These are phyloP conservation scores for Pseudocercospora ulei DNA, from an alignment of 2,329 filamentous ascomycete species.

Conservation along the genomic window DNA sequence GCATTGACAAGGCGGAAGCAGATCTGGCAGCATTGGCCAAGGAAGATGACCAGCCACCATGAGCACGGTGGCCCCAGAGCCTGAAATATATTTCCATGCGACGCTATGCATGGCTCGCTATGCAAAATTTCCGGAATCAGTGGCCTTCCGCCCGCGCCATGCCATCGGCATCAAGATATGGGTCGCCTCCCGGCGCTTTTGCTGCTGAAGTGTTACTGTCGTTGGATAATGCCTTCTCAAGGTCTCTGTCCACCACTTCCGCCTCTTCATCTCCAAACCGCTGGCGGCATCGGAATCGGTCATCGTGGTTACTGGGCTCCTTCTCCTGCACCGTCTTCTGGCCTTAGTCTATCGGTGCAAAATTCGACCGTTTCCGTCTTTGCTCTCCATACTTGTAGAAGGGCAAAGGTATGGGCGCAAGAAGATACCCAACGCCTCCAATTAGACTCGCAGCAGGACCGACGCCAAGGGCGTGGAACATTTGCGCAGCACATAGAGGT, in stretches of 20 bases:
- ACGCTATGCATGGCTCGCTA: not conserved
- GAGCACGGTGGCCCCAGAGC: not conserved
- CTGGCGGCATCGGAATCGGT: not conserved
- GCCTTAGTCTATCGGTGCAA: conserved; percentile 16
- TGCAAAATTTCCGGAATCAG: not conserved
- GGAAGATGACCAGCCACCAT: not conserved
- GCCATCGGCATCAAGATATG: conserved; percentile 19
- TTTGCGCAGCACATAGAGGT: conserved; percentile 30
- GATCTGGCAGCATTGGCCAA: conserved; percentile 17
- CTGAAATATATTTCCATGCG: not conserved
- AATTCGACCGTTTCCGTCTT: conserved; percentile 16
- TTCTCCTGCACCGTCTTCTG: conserved; percentile 1
- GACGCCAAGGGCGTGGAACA: conserved; percentile 31
- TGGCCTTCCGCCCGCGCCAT: conserved; percentile 16
- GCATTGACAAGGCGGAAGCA: conserved; percentile 45
- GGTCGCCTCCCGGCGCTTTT: conserved; percentile 6
- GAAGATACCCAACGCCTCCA: conserved; percentile 37
- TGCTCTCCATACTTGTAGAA: conserved; percentile 19
- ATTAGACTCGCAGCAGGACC: conserved; percentile 36
- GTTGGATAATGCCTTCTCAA: conserved; percentile 5
- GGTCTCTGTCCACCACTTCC: conserved; percentile 8
- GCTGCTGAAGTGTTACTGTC: not conserved
- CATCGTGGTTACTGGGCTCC: conserved; percentile 1
- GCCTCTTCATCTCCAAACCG: conserved; percentile 10
- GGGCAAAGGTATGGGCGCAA: conserved; percentile 30